phyloP scores from a whole-genome alignment of 352 stramenopile species.

The Globisporangium iwayamae region DNA sequence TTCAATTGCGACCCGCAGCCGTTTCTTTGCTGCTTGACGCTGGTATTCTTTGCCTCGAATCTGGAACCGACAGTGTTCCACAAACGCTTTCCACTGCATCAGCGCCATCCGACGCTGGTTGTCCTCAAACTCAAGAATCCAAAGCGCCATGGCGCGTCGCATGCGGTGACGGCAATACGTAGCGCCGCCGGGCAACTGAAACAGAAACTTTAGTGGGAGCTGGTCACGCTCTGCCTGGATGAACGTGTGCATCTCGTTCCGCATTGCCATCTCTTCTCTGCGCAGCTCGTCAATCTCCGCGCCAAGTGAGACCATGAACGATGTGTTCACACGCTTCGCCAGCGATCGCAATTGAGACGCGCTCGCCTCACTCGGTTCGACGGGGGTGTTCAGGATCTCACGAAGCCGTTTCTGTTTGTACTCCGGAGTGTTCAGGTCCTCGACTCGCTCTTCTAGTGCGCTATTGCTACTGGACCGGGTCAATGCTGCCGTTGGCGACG shows the following conservation, averaged over 20 bases:
- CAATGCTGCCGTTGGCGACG: background rate
- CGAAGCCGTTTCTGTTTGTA: conserved; percentile 58
- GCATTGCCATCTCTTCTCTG: conserved; percentile 35
- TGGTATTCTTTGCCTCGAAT: conserved; percentile 63
- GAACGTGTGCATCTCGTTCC: conserved; percentile 36
- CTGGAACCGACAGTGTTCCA: conserved; percentile 54
- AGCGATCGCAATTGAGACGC: conserved; percentile 37
- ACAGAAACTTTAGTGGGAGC: conserved; percentile 79
- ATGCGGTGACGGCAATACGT: conserved; percentile 74
- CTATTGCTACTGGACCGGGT: background rate
- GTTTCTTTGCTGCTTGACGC: conserved; percentile 47
- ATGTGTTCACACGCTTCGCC: conserved; percentile 39
- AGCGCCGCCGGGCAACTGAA: conserved; percentile 66
- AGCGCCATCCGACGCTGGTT: conserved; percentile 71
- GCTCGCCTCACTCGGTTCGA: conserved; percentile 50
- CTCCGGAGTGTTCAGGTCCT: conserved; percentile 41
- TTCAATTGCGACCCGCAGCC: conserved; percentile 61
- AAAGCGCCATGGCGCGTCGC: conserved; percentile 63
- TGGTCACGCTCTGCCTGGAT: conserved; percentile 61
- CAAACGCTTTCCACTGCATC: conserved; percentile 79
- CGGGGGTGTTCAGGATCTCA: conserved; percentile 55
- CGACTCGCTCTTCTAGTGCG: background rate
- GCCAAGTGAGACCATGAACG: conserved; percentile 44
- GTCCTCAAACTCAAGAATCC: conserved; percentile 68
- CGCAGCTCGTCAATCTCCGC: conserved; percentile 36